Evolutionary conservation across 2,329 filamentous ascomycete genomes (phyloP).

Genomic region (Coniochaeta prunicola): DNA sequence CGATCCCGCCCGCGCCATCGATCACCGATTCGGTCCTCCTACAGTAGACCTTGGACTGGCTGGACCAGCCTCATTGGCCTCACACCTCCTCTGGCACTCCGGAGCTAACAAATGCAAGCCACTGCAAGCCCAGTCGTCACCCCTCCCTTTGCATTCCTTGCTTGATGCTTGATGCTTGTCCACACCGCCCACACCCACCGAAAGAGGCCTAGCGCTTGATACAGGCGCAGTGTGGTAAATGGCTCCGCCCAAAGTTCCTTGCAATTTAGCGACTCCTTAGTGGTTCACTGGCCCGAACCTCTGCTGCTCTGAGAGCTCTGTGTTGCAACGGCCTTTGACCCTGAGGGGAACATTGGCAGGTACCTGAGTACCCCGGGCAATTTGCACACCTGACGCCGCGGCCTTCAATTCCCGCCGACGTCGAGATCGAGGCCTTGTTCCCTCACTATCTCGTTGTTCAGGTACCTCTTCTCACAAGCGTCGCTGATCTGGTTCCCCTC

Average conservation of each 20-base stretch:
- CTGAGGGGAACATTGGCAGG: background rate
- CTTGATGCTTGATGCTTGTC: background rate
- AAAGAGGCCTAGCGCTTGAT: background rate
- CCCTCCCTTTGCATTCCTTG: conserved; percentile 1
- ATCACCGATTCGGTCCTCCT: too few species aligned
- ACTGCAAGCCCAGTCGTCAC: background rate
- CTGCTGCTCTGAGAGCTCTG: background rate
- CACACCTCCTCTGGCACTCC: background rate
- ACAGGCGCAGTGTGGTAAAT: background rate
- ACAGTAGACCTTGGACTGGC: too few species aligned
- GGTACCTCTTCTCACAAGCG: background rate
- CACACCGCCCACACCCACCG: background rate
- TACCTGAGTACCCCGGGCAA: too few species aligned
- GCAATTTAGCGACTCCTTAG: background rate
- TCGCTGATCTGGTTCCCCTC: background rate
- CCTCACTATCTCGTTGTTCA: background rate
- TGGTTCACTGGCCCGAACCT: background rate
- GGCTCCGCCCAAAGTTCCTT: background rate
- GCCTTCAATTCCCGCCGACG: background rate
- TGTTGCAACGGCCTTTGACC: background rate
- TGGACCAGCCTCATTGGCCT: background rate
- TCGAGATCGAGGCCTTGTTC: background rate
- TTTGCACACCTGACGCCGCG: background rate
- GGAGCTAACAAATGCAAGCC: background rate
- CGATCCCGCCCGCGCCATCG: background rate